These are phyloP conservation scores for Sclerotinia trifoliorum DNA, from an alignment of 2,329 filamentous ascomycete species.

Conservation along the genomic window DNA sequence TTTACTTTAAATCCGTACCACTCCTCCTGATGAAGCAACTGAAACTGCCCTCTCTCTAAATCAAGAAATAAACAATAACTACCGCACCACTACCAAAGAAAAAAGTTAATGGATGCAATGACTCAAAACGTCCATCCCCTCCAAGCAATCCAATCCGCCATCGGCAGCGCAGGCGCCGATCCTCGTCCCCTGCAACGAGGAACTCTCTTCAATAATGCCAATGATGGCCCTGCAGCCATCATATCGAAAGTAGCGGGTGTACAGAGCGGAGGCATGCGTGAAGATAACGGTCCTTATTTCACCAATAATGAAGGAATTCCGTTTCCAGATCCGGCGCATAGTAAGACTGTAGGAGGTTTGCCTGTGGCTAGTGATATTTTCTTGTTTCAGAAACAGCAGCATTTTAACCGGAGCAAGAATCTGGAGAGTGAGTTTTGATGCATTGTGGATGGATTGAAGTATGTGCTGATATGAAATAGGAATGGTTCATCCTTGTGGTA, in stretches of 20 bases:
- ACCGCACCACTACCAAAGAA: neutral
- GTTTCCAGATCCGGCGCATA: slow-evolving; percentile 22
- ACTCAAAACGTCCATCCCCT: slow-evolving; percentile 25
- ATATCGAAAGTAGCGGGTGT: slow-evolving; percentile 22
- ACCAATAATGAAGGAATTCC: slow-evolving; percentile 24
- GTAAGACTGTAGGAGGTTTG: slow-evolving; percentile 21
- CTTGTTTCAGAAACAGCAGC: slow-evolving; percentile 23
- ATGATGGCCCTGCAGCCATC: slow-evolving; percentile 21
- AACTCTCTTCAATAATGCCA: slow-evolving; percentile 20
- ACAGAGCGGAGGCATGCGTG: slow-evolving; percentile 15
- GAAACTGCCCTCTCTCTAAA: too few relatives aligned
- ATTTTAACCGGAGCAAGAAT: slow-evolving; percentile 17
- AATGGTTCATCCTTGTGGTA: slow-evolving; percentile 62
- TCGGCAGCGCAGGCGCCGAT: slow-evolving; percentile 16
- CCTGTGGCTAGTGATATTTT: slow-evolving; percentile 21
- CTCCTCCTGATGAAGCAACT: neutral
- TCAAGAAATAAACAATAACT: neutral
- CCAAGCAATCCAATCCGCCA: slow-evolving; percentile 20
- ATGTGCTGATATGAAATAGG: slow-evolving; percentile 32
- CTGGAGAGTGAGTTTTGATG: neutral
- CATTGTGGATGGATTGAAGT: too few relatives aligned
- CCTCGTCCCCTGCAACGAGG: slow-evolving; percentile 18
- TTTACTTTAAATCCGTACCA: neutral
- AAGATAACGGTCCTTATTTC: slow-evolving; percentile 22
- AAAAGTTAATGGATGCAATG: neutral